Conservation (phyloP, 352 stramenopile species). For the Phytophthora sansomeana region DNA sequence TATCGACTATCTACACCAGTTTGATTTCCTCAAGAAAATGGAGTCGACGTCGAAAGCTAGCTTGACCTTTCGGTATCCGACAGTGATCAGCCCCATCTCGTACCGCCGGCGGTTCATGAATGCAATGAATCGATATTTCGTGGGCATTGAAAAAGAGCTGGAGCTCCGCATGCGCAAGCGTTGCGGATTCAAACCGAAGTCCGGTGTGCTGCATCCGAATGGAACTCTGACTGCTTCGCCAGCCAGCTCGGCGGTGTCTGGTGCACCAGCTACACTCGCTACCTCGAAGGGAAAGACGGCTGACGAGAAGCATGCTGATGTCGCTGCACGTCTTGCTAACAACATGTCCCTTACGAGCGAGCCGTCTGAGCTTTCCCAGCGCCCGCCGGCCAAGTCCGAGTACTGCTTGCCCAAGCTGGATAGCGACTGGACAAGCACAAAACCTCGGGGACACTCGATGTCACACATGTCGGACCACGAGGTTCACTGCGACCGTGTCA, state of each 20-base stretch:
- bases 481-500: conserved; percentile 30
- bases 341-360: conserved; percentile 43
- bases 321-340: conserved; percentile 38
- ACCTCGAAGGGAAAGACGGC: conserved; percentile 14
- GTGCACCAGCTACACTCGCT: conserved; percentile 6
- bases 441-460: conserved; percentile 57
- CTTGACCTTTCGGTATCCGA: conserved; percentile 85
- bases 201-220: conserved; percentile 7
- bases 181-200: conserved; percentile 38
- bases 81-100: conserved; percentile 82
- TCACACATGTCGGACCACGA: conserved; percentile 48
- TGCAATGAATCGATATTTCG: conserved; percentile 83
- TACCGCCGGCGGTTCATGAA: conserved; percentile 87
- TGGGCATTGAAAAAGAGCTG: conserved; percentile 79
- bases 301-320: conserved; percentile 38
- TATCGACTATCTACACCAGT: conserved; percentile 91
- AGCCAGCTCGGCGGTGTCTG: background rate
- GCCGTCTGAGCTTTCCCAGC: conserved; percentile 17
- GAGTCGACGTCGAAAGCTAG: conserved; percentile 89
- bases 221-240: conserved; percentile 1
- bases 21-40: conserved; percentile 92
- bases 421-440: conserved; percentile 48
- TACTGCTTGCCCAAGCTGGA: conserved; percentile 39
- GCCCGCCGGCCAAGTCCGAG: conserved; percentile 33
- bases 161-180: conserved; percentile 76